Percentiles rank a stretch among this genome's conserved stretches.
phyloP scores from a whole-genome alignment of 768 basidiomycete species.

The Psilocybe tampanensis region DNA sequence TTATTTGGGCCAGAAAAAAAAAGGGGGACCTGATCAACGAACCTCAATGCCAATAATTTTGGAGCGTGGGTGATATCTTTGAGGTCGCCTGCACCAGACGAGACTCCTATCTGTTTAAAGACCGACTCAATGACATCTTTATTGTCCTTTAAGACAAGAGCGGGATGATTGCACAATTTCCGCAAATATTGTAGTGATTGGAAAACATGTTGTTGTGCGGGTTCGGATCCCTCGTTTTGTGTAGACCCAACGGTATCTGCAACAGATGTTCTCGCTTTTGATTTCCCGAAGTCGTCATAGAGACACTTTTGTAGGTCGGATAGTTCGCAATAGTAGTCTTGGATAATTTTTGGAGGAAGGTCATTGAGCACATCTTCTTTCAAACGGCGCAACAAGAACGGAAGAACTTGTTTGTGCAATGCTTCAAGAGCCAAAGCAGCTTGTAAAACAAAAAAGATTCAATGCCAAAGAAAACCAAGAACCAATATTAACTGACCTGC shows the following conservation, averaged over 20 bases:
- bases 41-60: constrained; percentile 91
- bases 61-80: constrained; percentile 91
- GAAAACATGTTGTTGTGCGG: constrained; percentile 87
- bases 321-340: constrained; percentile 98
- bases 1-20: constrained; percentile 1
- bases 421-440: constrained; percentile 95
- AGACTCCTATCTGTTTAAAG: constrained; percentile 49
- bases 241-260: constrained; percentile 64
- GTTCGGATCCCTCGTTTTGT: constrained; percentile 37
- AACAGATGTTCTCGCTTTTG: constrained; percentile 65
- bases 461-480: not conserved
- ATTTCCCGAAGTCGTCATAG: constrained; percentile 92
- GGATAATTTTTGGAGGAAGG: constrained; percentile 98
- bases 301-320: constrained; percentile 92
- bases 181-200: constrained; percentile 95
- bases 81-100: constrained; percentile 48
- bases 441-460: constrained; percentile 31
- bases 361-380: constrained; percentile 98
- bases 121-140: constrained; percentile 57
- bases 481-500: constrained; percentile 64
- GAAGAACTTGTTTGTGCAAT: constrained; percentile 97
- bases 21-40: constrained; percentile 22
- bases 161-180: constrained; percentile 97
- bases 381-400: constrained; percentile 92
- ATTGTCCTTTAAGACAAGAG: constrained; percentile 83